These are phyloP conservation scores for Zygosaccharomyces gambellarensis DNA, from an alignment of 805 yeast species.

Conservation along the genomic window DNA sequence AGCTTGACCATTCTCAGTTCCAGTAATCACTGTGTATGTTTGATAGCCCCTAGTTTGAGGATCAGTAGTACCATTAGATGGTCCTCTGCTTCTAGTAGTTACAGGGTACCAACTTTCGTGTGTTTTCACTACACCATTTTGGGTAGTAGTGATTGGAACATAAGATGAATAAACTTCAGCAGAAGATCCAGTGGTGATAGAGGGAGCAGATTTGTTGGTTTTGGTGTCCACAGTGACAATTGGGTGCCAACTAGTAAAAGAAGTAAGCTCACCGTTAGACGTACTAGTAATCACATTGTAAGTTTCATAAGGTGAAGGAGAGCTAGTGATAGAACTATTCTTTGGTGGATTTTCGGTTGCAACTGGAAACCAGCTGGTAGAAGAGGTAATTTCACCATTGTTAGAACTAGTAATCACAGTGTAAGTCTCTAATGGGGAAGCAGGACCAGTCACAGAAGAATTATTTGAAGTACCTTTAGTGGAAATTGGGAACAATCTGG, in stretches of 20 bases:
- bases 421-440: slow-evolving; percentile 13
- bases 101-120: not conserved
- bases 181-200: not conserved
- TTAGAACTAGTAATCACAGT: slow-evolving; percentile 16
- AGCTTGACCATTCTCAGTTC: slow-evolving; percentile 15
- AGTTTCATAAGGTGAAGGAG: slow-evolving; percentile 4
- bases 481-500: slow-evolving; percentile 7
- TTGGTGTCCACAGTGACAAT: slow-evolving; percentile 5
- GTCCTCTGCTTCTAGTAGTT: slow-evolving; percentile 19
- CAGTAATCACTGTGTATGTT: slow-evolving; percentile 18
- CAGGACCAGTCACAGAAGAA: slow-evolving; percentile 11
- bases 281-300: slow-evolving; percentile 21
- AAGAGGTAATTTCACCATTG: slow-evolving; percentile 16
- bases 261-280: slow-evolving; percentile 21
- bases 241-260: slow-evolving; percentile 30
- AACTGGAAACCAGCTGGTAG: slow-evolving; percentile 18
- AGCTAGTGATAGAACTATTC: not conserved
- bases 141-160: not conserved
- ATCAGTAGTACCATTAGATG: too few relatives aligned
- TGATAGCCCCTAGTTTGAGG: not conserved
- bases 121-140: not conserved
- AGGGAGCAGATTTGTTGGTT: not conserved
- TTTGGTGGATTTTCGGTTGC: slow-evolving; percentile 5
- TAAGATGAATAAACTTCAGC: too few relatives aligned
- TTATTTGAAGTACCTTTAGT: slow-evolving; percentile 2